Evolutionary conservation across 2,329 filamentous ascomycete genomes (phyloP), one percentile per base, ranked within the genome.

Genomic region (Ceratocystis colombiana): DNA sequence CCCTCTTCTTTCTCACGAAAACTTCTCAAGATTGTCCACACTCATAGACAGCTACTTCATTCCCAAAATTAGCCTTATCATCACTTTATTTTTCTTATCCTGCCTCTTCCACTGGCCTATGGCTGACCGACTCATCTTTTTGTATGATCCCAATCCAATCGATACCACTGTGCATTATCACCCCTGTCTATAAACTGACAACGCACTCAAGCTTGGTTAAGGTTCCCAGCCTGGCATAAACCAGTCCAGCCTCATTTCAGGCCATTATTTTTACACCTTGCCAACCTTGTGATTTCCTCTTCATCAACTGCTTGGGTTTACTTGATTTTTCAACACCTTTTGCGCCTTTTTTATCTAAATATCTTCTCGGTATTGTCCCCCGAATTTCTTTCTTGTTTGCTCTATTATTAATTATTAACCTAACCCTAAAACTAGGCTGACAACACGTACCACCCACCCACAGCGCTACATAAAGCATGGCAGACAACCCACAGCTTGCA

Each of bases 191-290:
- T 37, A 57, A 57, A 10, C 20, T 59, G 55, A 59, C 28, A 59
- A 37, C 55, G 25, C 48, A 53, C 48, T 28, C 48, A 17, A 28
- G 48, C 48, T 28, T 15, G 25, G 48, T 53, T 53, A 53, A 1
- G 25, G 8, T 15, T 28, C 48, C 30, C 6, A 59, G 55, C 55
- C 55, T 30, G 7, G 28, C 55, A 59, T 59, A 59, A 59, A 59
- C 25, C n/a, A 53, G 53, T 64, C 62, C 62, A 41, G 37, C 46
- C 62, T 55, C 62, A 64, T 33, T 48, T 48, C 59, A 10, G 22
- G 45, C 30, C 46, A 33, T 33, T n/a, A 20, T 64, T 64, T 55
- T 59, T 25, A 53, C 22, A 8, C 28, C 6, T 59, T n/a, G 28
- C 55, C 55, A 59, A 37, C 55, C 55, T 59, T 59, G 55, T 37